These are phyloP conservation scores for Pestalotiopsis sp. DNA, from an alignment of 2,329 filamentous ascomycete genomes.

Conservation along the genomic window DNA sequence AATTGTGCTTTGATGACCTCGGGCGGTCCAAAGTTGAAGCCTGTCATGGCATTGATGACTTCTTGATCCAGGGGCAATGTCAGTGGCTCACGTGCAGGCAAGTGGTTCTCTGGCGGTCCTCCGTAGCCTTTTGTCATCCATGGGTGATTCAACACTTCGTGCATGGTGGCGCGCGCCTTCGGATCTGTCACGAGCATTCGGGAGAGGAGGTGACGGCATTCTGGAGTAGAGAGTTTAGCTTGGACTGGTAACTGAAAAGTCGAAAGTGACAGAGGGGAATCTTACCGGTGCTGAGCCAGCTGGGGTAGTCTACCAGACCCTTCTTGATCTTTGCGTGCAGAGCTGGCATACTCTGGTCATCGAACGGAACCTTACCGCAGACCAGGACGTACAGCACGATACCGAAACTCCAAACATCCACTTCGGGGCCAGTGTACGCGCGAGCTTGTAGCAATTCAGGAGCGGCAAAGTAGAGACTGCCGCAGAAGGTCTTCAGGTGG, in stretches of 20 bases:
- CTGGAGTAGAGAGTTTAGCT: constrained; percentile 53
- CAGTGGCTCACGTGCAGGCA: constrained; percentile 84
- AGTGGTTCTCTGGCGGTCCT: constrained; percentile 83
- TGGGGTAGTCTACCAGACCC: constrained; percentile 91
- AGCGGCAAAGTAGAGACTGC: constrained; percentile 95
- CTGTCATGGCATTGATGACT: constrained; percentile 91
- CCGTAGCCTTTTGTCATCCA: constrained; percentile 96
- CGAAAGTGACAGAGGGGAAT: constrained; percentile 19
- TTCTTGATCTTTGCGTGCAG: constrained; percentile 99
- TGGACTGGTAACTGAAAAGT: neutral
- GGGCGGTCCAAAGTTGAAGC: constrained; percentile 92
- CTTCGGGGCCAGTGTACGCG: constrained; percentile 93
- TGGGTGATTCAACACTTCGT: constrained; percentile 91
- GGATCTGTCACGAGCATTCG: constrained; percentile 97
- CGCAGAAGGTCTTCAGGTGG: constrained; percentile 94
- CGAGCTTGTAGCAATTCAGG: constrained; percentile 92
- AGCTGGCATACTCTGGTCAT: constrained; percentile 98
- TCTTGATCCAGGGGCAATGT: constrained; percentile 80
- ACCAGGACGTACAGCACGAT: constrained; percentile 97
- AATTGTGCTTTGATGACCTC: constrained; percentile 83
- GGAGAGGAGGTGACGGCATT: constrained; percentile 90
- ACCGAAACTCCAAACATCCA: constrained; percentile 98
- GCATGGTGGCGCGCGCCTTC: constrained; percentile 79
- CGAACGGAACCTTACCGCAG: constrained; percentile 96
- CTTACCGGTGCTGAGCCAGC: constrained; percentile 87